phyloP scores from a whole-genome alignment of 768 basidiomycete species.

The Kwoniella bestiolae region DNA sequence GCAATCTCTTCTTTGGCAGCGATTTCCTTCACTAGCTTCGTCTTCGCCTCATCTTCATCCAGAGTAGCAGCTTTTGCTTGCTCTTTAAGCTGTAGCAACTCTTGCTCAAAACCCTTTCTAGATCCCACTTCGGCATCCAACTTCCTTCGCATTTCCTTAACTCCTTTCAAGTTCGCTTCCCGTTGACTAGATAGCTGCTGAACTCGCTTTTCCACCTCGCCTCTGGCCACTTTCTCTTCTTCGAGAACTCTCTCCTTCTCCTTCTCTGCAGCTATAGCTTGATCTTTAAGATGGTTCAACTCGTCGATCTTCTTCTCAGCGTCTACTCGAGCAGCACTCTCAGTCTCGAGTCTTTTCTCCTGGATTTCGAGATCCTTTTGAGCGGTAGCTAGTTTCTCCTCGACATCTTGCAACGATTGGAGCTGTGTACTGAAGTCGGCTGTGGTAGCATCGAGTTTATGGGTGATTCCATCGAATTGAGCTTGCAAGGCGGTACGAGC shows the following conservation, averaged over 20 bases:
- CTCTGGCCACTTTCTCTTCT: neutral
- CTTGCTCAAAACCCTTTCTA: neutral
- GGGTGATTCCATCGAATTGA: neutral
- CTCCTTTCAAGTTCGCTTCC: slow-evolving; percentile 2
- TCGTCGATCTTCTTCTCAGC: slow-evolving; percentile 8
- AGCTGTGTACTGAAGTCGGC: slow-evolving; percentile 6
- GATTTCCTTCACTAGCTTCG: neutral
- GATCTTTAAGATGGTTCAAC: neutral
- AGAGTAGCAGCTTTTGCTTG: neutral
- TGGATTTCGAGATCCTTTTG: slow-evolving; percentile 14
- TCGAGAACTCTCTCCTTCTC: neutral
- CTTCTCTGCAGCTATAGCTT: slow-evolving; percentile 7
- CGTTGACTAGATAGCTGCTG: slow-evolving; percentile 1
- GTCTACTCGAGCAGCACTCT: slow-evolving; percentile 5
- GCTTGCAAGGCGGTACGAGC: slow-evolving; percentile 12
- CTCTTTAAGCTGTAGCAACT: slow-evolving; percentile 8
- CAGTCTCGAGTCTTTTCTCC: slow-evolving; percentile 11
- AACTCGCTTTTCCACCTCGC: slow-evolving; percentile 1
- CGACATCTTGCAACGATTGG: slow-evolving; percentile 8
- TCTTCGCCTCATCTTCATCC: neutral
- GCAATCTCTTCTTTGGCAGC: slow-evolving; percentile 1
- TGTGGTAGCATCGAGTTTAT: neutral
- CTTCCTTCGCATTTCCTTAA: slow-evolving; percentile 5
- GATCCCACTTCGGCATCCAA: neutral
- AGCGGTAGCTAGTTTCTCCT: slow-evolving; percentile 4